Percentiles rank a stretch among this genome's conserved stretches.
phyloP scores from a whole-genome alignment of 257 asterid species.

The Solanum megistacrolobum region DNA sequence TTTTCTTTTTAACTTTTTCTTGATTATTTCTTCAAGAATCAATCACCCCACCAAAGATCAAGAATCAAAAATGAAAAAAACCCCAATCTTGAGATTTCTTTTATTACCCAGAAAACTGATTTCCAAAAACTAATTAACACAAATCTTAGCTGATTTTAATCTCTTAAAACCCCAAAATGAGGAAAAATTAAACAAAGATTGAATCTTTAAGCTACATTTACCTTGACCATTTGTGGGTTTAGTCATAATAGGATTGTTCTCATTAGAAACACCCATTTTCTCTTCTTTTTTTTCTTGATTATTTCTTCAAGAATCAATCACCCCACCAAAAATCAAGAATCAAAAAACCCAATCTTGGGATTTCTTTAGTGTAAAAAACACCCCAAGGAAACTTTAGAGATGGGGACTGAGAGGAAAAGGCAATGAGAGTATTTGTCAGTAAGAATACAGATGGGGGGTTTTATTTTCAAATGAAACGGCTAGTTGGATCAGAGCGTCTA shows the following conservation, averaged over 20 bases:
- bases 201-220: conserved; percentile 6
- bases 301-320: neutral
- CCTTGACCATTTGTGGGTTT: conserved; percentile 47
- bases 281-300: neutral
- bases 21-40: neutral
- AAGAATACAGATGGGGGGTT: neutral
- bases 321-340: neutral
- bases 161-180: neutral
- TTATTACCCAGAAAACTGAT: neutral
- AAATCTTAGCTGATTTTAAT: neutral
- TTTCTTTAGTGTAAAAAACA: neutral
- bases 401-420: neutral
- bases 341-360: neutral
- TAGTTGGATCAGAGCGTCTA: conserved; percentile 31
- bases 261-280: conserved; percentile 11
- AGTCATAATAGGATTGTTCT: conserved; percentile 34
- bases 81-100: neutral
- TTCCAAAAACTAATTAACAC: neutral
- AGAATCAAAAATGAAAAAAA: neutral
- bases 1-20: neutral
- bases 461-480: conserved; percentile 80
- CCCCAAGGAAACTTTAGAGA: conserved; percentile 4
- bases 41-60: neutral
- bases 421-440: conserved; percentile 29
- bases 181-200: neutral